These are phyloP conservation scores for Comarum palustre DNA, from an alignment of 306 rosid species.

Conservation along the genomic window DNA sequence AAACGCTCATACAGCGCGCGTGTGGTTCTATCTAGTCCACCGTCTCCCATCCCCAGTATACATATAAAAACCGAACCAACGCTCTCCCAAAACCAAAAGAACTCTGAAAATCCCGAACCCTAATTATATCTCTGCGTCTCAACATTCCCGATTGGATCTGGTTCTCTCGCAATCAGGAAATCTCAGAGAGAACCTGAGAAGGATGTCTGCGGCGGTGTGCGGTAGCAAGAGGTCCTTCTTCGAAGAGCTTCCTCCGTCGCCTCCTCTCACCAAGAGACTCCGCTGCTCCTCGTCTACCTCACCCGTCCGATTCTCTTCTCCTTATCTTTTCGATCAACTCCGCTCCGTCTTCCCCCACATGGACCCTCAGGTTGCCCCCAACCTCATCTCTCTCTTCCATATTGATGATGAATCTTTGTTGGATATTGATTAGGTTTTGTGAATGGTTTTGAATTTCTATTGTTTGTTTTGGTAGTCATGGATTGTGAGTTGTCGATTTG, in stretches of 20 bases:
- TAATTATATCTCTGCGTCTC: neutral
- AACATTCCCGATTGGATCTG: conserved; percentile 9
- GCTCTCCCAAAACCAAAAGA: conserved; percentile 1
- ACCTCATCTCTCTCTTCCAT: too few relatives aligned
- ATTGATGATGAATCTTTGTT: too few relatives aligned
- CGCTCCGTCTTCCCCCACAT: conserved; percentile 67
- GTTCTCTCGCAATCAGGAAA: neutral
- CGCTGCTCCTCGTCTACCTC: conserved; percentile 88
- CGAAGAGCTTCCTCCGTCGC: conserved; percentile 92
- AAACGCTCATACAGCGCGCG: conserved; percentile 6
- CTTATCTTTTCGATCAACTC: conserved; percentile 64
- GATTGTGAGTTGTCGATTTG: neutral
- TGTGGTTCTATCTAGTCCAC: neutral
- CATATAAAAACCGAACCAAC: neutral
- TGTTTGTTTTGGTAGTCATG: neutral
- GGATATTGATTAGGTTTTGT: neutral
- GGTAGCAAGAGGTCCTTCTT: conserved; percentile 97
- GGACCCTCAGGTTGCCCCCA: conserved; percentile 47
- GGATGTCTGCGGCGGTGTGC: conserved; percentile 98
- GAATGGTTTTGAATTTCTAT: neutral
- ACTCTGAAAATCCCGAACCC: conserved; percentile 13
- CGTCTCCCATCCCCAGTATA: neutral
- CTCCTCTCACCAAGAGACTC: conserved; percentile 75
- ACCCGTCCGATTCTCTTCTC: conserved; percentile 58
- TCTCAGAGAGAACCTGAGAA: conserved; percentile 35